Evolutionary conservation across 441 rosid genomes (phyloP).

Genomic region (Populus hybrid): DNA sequence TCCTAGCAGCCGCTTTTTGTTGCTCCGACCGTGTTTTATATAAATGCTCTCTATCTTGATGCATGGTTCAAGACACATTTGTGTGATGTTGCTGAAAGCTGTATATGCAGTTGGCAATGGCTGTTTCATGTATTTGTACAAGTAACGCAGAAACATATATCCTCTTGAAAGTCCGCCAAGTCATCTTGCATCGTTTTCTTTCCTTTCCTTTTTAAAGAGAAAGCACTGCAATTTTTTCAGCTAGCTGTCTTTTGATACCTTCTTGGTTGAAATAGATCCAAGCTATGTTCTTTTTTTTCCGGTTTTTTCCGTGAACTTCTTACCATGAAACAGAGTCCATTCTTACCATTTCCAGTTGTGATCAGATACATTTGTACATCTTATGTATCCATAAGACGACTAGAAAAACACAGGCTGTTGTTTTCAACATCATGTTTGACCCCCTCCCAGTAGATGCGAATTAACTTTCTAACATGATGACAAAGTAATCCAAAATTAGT

Average conservation of each 20-base stretch:
- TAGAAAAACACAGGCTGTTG: background rate
- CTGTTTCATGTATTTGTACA: constrained; percentile 63
- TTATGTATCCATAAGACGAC: background rate
- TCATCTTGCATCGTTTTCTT: background rate
- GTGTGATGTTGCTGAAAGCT: constrained; percentile 11
- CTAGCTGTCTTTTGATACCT: background rate
- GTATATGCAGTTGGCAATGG: constrained; percentile 54
- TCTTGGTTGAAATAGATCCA: no score
- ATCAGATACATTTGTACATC: background rate
- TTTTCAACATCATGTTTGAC: no score
- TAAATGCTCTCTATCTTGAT: background rate
- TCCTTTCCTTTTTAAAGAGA: background rate
- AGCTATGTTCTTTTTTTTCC: background rate
- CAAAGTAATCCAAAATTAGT: no score
- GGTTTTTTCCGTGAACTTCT: background rate
- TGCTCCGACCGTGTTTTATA: background rate
- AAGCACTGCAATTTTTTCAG: no score
- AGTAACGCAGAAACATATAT: constrained; percentile 70
- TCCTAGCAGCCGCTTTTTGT: background rate
- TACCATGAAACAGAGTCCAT: background rate
- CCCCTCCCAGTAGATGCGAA: no score
- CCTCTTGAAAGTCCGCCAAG: constrained; percentile 72
- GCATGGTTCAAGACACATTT: background rate
- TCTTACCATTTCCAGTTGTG: background rate
- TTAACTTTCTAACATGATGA: no score